phyloP scores from a whole-genome alignment of 305 asterid genomes.

The Solanum hybrid region DNA sequence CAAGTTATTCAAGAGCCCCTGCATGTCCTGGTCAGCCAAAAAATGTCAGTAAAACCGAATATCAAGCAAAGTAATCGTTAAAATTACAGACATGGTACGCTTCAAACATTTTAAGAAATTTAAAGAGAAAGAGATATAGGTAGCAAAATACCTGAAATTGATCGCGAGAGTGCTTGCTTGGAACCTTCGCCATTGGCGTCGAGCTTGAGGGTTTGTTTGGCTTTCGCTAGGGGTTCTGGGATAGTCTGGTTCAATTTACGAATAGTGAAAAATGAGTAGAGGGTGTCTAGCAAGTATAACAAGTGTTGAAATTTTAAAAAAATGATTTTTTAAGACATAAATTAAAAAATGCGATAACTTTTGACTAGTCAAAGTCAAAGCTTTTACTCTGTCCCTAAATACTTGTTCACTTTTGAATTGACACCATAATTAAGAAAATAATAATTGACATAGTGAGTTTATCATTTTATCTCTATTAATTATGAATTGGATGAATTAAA shows the following conservation, averaged over 20 bases:
- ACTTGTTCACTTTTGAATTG: neutral
- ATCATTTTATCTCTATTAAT: no score
- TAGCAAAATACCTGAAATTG: slow-evolving; percentile 35
- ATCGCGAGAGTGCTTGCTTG: slow-evolving; percentile 60
- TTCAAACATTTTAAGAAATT: neutral
- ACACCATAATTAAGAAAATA: no score
- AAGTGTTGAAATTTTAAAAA: neutral
- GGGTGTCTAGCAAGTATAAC: neutral
- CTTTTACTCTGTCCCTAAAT: neutral
- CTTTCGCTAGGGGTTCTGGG: neutral
- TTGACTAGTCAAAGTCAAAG: neutral
- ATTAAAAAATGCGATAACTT: neutral
- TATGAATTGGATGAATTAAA: no score
- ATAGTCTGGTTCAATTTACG: neutral
- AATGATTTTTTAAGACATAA: neutral
- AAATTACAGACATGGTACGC: neutral
- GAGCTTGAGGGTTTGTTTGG: neutral
- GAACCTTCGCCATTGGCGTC: slow-evolving; percentile 44
- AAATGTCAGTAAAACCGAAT: slow-evolving; percentile 5
- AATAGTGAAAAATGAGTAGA: no score
- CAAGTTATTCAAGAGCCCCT: slow-evolving; percentile 74
- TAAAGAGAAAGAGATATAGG: neutral
- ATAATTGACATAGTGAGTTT: no score
- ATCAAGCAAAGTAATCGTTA: neutral
- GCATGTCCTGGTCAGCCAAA: slow-evolving; percentile 42